phyloP scores from a whole-genome alignment of 148 eudicot genomes.

The Mesembryanthemum crystallinum region DNA sequence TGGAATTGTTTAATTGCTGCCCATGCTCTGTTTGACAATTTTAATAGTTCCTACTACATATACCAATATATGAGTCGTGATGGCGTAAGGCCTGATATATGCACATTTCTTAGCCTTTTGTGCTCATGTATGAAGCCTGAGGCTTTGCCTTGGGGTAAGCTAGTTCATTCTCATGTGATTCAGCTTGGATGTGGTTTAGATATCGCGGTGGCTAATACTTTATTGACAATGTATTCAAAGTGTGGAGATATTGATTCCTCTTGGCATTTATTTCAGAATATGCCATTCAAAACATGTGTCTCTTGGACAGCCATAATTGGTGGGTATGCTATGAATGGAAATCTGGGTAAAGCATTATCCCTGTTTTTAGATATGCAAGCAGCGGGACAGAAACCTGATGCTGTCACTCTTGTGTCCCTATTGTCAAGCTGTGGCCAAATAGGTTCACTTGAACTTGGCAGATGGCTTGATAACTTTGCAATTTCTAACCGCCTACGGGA shows the following conservation, averaged over 20 bases:
- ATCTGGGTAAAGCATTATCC: slow-evolving; percentile 48
- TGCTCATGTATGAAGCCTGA: slow-evolving; percentile 39
- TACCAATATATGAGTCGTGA: slow-evolving; percentile 35
- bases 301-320: slow-evolving; percentile 69
- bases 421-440: slow-evolving; percentile 54
- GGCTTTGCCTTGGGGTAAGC: slow-evolving; percentile 40
- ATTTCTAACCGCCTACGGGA: slow-evolving; percentile 31
- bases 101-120: slow-evolving; percentile 58
- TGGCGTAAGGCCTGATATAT: slow-evolving; percentile 48
- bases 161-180: slow-evolving; percentile 53
- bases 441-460: slow-evolving; percentile 65
- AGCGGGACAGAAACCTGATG: slow-evolving; percentile 55
- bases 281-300: slow-evolving; percentile 48
- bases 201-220: slow-evolving; percentile 45
- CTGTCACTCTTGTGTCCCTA: slow-evolving; percentile 47
- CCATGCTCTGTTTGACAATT: slow-evolving; percentile 32
- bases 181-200: slow-evolving; percentile 43
- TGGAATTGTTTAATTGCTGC: slow-evolving; percentile 63
- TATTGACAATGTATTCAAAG: slow-evolving; percentile 63
- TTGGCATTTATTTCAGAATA: slow-evolving; percentile 37
- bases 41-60: slow-evolving; percentile 21
- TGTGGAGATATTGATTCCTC: slow-evolving; percentile 47
- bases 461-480: slow-evolving; percentile 47
- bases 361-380: slow-evolving; percentile 50
- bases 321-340: slow-evolving; percentile 49